Percentiles rank a stretch among this genome's conserved stretches.
Evolutionary conservation across 1,284 basidiomycete species (phyloP).

Genomic region (Boletus mariae): DNA sequence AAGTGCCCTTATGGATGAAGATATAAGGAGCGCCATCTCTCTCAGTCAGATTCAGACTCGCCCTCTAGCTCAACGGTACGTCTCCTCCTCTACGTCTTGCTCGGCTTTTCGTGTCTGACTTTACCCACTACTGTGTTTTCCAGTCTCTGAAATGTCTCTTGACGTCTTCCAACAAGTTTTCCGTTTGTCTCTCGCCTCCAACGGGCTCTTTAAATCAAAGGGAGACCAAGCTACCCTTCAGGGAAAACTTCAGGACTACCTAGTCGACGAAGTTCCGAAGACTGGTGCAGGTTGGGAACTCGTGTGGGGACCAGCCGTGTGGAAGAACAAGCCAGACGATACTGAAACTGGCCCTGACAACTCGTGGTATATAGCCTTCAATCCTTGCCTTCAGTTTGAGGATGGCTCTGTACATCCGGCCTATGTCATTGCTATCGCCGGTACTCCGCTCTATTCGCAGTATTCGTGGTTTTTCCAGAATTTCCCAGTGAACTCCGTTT

Average conservation of each 20-base stretch:
- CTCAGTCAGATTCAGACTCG: neutral
- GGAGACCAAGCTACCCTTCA: conserved; percentile 3
- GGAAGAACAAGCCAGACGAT: conserved; percentile 12
- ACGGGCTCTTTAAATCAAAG: neutral
- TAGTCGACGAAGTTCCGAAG: neutral
- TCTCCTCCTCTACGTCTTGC: neutral
- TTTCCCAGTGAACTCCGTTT: conserved; percentile 7
- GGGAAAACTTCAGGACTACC: neutral
- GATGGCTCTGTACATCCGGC: conserved; percentile 8
- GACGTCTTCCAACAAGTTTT: conserved; percentile 22
- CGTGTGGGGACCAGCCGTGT: conserved; percentile 18
- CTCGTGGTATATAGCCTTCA: conserved; percentile 17
- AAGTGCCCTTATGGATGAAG: neutral
- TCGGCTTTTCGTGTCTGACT: neutral
- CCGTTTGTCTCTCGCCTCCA: conserved; percentile 11
- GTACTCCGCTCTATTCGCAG: conserved; percentile 3
- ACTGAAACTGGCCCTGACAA: conserved; percentile 14
- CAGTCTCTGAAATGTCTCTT: conserved; percentile 11
- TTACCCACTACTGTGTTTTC: neutral
- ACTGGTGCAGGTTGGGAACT: conserved; percentile 7
- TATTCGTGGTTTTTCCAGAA: neutral
- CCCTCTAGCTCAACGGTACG: neutral
- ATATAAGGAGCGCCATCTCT: neutral
- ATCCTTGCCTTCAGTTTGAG: conserved; percentile 12
- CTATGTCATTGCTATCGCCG: conserved; percentile 14